Conservation (phyloP, 2,329 filamentous ascomycete species). For the Phaeosphaeria sp. region DNA sequence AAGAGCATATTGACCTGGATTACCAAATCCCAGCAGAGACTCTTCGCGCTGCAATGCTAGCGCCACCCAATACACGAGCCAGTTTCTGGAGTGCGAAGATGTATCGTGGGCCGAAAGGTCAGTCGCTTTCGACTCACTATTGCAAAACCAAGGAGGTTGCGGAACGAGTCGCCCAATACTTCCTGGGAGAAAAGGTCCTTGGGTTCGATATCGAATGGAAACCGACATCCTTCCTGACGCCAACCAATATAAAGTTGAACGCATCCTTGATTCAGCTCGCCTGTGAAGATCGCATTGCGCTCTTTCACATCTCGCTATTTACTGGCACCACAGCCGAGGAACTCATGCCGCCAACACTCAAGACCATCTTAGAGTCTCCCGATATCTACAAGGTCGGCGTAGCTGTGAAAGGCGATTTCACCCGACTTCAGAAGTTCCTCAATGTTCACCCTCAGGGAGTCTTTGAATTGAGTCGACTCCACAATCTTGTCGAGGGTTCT, state of each 20-base stretch:
- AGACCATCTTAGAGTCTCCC: conserved; percentile 73
- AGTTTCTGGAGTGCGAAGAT: conserved; percentile 71
- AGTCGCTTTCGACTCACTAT: conserved; percentile 76
- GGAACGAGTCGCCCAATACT: conserved; percentile 72
- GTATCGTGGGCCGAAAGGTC: conserved; percentile 64
- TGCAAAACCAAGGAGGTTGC: conserved; percentile 72
- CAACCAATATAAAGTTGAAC: conserved; percentile 73
- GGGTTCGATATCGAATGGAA: conserved; percentile 94
- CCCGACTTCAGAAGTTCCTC: conserved; percentile 68
- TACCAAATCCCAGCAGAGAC: conserved; percentile 43
- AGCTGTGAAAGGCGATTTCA: conserved; percentile 68
- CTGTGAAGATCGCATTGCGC: conserved; percentile 74
- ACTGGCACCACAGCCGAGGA: conserved; percentile 52
- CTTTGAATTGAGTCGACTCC: conserved; percentile 83
- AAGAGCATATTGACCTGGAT: conserved; percentile 31
- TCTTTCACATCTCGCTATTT: conserved; percentile 76
- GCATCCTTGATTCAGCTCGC: conserved; percentile 86
- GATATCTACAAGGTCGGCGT: conserved; percentile 79
- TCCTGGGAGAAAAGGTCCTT: conserved; percentile 72
- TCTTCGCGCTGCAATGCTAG: conserved; percentile 37
- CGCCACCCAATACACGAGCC: conserved; percentile 36
- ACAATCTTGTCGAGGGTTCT: conserved; percentile 68
- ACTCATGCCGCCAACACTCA: conserved; percentile 73
- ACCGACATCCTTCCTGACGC: conserved; percentile 22
- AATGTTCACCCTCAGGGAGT: conserved; percentile 69